These are phyloP conservation scores for Halenospora varia DNA, from an alignment of 495 filamentous ascomycete species.

Conservation along the genomic window DNA sequence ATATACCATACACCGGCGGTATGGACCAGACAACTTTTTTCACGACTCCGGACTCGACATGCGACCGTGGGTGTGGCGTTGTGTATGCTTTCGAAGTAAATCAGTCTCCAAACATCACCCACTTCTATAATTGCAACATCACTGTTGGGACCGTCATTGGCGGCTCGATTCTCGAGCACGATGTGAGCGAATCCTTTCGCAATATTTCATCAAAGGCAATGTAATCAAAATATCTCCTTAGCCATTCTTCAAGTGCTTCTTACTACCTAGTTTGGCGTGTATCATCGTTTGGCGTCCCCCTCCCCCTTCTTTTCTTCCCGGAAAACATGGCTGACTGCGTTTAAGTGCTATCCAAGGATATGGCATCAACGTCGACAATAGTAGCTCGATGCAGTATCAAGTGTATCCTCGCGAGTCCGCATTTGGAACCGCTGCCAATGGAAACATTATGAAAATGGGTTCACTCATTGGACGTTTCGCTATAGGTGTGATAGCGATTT, in stretches of 20 bases:
- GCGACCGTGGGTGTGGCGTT: background rate
- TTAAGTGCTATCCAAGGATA: slow-evolving; percentile 3
- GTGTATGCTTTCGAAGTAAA: slow-evolving; percentile 4
- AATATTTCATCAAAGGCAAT: background rate
- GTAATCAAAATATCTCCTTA: background rate
- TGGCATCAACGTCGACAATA: background rate
- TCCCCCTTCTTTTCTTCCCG: too few relatives aligned
- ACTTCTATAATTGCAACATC: slow-evolving; percentile 23
- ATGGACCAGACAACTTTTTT: slow-evolving; percentile 2
- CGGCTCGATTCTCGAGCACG: background rate
- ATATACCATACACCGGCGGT: slow-evolving; percentile 2
- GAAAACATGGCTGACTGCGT: too few relatives aligned
- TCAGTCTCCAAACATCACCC: slow-evolving; percentile 6
- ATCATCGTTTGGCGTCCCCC: background rate
- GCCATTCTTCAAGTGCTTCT: background rate
- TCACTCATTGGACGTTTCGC: background rate
- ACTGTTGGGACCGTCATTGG: slow-evolving; percentile 1
- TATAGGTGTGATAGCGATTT: background rate
- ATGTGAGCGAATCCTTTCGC: background rate
- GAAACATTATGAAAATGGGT: background rate
- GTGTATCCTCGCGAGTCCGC: slow-evolving; percentile 2
- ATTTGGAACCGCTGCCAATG: background rate
- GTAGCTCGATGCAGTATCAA: background rate
- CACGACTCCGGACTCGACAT: background rate
- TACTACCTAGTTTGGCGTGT: slow-evolving; percentile 3